These are phyloP conservation scores for Scheffersomyces lignicola DNA, from an alignment of 1,139 yeast genomes.

Conservation along the genomic window DNA sequence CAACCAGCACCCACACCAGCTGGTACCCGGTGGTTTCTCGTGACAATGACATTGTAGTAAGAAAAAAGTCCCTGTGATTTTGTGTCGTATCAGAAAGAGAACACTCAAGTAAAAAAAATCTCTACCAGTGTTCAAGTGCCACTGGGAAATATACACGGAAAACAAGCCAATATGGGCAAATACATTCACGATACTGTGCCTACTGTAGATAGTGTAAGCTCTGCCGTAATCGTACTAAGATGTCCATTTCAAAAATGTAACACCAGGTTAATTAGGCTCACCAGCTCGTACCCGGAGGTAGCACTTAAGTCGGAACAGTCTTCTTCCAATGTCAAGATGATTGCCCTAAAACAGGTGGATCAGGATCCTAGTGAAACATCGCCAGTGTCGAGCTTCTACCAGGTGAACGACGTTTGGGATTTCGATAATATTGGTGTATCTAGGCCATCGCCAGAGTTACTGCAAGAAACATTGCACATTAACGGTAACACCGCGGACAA, in stretches of 20 bases:
- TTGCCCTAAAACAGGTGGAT: background rate
- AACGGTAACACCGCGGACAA: conserved; percentile 19
- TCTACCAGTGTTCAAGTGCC: too few species aligned
- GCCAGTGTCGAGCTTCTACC: conserved; percentile 26
- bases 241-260: conserved; percentile 41
- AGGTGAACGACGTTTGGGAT: conserved; percentile 65
- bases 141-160: too few species aligned
- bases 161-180: too few species aligned
- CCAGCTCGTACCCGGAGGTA: background rate
- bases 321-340: conserved; percentile 2
- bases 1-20: too few species aligned
- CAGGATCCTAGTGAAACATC: conserved; percentile 1
- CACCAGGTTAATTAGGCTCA: conserved; percentile 29
- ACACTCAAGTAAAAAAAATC: too few species aligned
- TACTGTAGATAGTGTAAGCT: too few species aligned
- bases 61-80: too few species aligned
- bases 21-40: too few species aligned
- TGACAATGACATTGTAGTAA: too few species aligned
- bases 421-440: conserved; percentile 79
- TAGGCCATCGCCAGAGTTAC: conserved; percentile 33
- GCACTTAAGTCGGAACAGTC: background rate
- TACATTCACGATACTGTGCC: too few species aligned
- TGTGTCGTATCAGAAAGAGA: too few species aligned
- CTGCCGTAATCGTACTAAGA: conserved; percentile 22
- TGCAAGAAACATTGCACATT: conserved; percentile 12